Percentiles rank a stretch among this genome's conserved stretches.
Conservation (phyloP, 345 rosid genomes). For the Pugionium cornutum region DNA sequence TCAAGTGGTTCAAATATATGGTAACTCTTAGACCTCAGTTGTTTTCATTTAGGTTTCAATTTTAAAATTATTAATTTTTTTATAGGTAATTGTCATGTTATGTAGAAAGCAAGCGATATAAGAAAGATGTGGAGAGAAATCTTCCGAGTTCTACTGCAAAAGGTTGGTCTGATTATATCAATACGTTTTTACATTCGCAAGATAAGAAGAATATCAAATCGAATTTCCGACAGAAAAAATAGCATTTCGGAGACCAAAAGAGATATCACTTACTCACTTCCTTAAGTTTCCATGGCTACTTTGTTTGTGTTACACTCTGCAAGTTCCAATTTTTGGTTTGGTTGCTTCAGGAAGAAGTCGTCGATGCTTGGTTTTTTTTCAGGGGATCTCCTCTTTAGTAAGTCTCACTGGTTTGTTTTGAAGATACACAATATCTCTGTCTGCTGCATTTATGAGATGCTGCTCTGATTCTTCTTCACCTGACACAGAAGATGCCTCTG, state of each 20-base stretch:
- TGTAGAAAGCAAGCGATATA: background rate
- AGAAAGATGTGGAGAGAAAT: background rate
- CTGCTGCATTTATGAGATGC: conserved; percentile 60
- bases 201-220: conserved; percentile 24
- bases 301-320: background rate
- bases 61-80: too few relatives aligned
- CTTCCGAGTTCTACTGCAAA: background rate
- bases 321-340: conserved; percentile 18
- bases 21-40: too few relatives aligned
- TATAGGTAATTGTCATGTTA: too few relatives aligned
- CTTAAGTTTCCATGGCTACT: background rate
- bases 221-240: background rate
- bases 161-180: conserved; percentile 13
- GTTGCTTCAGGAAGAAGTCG: conserved; percentile 13
- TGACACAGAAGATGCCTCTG: conserved; percentile 57
- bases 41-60: too few relatives aligned
- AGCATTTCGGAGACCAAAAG: conserved; percentile 11
- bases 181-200: conserved; percentile 7
- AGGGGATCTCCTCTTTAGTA: conserved; percentile 47
- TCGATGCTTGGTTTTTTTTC: conserved; percentile 16
- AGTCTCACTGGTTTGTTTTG: conserved; percentile 67
- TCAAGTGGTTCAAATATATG: too few relatives aligned
- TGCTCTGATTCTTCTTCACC: conserved; percentile 64
- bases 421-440: conserved; percentile 64
- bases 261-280: conserved; percentile 24